Evolutionary conservation across 176 grass and related monocot genomes (phyloP), one percentile per base, ranked within the genome.

Genomic region (Carex myosuroides): DNA sequence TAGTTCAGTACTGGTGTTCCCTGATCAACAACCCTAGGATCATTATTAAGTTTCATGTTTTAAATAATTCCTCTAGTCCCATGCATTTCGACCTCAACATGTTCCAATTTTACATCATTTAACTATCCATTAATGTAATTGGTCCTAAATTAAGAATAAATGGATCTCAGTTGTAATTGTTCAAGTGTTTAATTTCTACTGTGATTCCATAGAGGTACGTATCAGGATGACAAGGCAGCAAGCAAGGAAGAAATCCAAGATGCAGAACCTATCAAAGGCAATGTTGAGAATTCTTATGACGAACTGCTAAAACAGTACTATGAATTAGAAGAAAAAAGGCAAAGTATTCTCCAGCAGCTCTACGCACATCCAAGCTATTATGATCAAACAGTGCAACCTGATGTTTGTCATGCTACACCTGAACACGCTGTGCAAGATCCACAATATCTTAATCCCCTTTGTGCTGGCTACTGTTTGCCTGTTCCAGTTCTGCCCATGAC

Each of bases 241-340:
- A 76, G 11, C 1, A 76, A 53, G 44, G 21, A 76, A 76, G 48
- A 76, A 76, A 54, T 22, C 12, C 46, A 76, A 16, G 71, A 52
- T 76, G 71, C 29, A 76, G 71, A 76, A 54, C 20, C 71, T 16
- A 29, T 30, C 46, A 76, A 76, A 39, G 42, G 12, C 13, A 52
- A 26, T 52, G 39, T 50, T 53, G 46, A 14, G 14, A 76, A 55
- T 52, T 76, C 71, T 54, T 91, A 92, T 60, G 89, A 91, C 55
- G 83, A 94, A 81, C 83, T 97, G 26, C 79, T 94, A 13, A 94
- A 80, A 65, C 89, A 88, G 58, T 97, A 94, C 33, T 94, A 91
- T 53, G 90, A 97, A 78, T 90, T 97, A 81, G 94, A 94, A 66
- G 90, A 88, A 58, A 79, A 97, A 72, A 92, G 90, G 84, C 90